Evolutionary conservation across 352 stramenopile species (phyloP), one percentile per base, ranked within the genome.

Genomic region (Phytophthora boehmeriae): DNA sequence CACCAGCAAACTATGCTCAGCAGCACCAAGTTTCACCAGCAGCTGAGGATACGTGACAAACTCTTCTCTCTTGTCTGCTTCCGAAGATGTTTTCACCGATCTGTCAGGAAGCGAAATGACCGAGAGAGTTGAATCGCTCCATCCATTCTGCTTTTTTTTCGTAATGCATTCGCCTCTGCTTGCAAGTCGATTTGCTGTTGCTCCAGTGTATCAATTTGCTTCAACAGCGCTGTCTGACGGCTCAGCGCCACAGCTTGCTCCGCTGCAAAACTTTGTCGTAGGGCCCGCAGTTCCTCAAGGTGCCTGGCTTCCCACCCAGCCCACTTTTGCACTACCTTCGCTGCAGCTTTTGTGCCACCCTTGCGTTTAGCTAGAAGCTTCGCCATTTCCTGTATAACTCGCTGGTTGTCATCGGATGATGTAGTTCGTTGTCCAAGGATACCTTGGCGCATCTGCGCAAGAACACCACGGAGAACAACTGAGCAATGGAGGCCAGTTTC

Each of bases 321-420:
- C 67, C 67, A 75, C 19, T 69, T 47, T 38, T 61, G 56, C 51
- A 75, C 50, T 16, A 75, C 68, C 28, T 68, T 68, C 4, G 67
- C 67, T 38, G 67, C 67, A n/a, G 28, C 8, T 27, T 70, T 70
- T 4, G 13, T 46, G 1, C 60, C 47, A 36, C 14, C 54, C 20
- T 61, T 58, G 5, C 50, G 48, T 19, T 62, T 54, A 1, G n/a
- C 23, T 8, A 73, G 25, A 14, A 32, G 17, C n/a, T 13, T 44
- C 10, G 54, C 54, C 20, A 73, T 19, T 1, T 67, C 39, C 30
- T 49, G 42, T 11, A 62, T 2, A 22, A 66, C 11, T 16, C 14
- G 19, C 6, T 49, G 27, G 8, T 44, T 20, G 4, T 51, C 16
- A n/a, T 22, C 32, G 11, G n/a, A 22, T 3, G 5, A 9, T 2